Conservation (phyloP, 176 grass and related monocot species). For the Pharus latifolius region DNA sequence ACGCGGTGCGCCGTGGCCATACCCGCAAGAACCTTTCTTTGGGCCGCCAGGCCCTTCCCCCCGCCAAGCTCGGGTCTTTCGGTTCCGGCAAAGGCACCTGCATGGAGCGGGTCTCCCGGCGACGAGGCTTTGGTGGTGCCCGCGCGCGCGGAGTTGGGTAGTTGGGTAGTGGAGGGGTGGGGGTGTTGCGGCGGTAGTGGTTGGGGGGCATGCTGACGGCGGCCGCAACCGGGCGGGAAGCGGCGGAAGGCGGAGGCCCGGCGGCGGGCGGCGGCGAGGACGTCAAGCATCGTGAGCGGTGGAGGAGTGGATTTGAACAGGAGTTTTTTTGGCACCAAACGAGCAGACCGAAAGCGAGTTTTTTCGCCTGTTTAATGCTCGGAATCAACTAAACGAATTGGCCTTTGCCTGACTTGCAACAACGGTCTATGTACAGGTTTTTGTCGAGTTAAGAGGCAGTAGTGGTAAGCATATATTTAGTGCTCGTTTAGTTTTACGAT, state of each 20-base stretch:
- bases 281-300: neutral
- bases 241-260: constrained; percentile 18
- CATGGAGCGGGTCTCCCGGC: neutral
- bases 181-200: neutral
- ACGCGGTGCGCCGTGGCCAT: neutral
- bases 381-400: too few species aligned
- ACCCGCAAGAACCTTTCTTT: neutral
- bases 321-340: neutral
- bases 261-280: neutral
- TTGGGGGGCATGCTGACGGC: neutral
- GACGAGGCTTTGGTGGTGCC: neutral
- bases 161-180: neutral
- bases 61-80: neutral
- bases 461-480: too few species aligned
- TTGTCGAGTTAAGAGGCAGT: too few species aligned
- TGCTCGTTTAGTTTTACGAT: too few species aligned
- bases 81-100: neutral
- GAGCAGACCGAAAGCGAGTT: too few species aligned
- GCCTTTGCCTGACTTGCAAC: too few species aligned
- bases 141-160: neutral
- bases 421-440: too few species aligned
- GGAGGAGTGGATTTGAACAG: neutral
- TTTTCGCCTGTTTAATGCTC: too few species aligned
- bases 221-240: constrained; percentile 20
- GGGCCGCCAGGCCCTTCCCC: neutral